Base-by-base conservation (phyloP, 495 filamentous ascomycete genomes). In the Aspergillus egyptiacus region DNA sequence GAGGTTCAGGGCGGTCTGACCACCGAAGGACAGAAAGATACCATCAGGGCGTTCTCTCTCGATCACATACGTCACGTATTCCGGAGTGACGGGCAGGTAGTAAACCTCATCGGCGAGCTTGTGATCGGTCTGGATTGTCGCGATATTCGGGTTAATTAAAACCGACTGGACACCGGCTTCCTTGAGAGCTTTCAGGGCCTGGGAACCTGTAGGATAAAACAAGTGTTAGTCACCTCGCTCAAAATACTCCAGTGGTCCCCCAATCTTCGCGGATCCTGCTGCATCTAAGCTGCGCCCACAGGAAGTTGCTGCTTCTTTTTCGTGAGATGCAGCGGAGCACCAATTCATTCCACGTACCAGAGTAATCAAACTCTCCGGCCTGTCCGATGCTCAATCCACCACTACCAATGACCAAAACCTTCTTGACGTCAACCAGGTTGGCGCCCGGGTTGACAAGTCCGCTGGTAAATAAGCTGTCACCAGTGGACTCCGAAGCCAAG, bases 131-230 rank as follows among this genome's bases (percentile, higher is more conserved):
- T 98, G 91, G 59, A 98, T 98, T 22, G 91, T 98, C 30, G 91
- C 91, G 57, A 98, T 98, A 66, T 98, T 98, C 37, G 91, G 93
- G 69, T 98, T 98, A 73, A 98, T 91, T 46, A 98, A 81, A 50
- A 98, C 83, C 2, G 93, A 95, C 57, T 88, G 83, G 52, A 98
- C 90, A 51, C 87, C 86, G 56, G 94, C 91, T 68, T 96, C 91
- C 69, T 96, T 98, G 48, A 98, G 71, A 14, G 91, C 91, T 74
- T 97, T 97, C 59, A 97, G 87, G 22, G 91, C 91, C 62, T 84
- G 91, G n/a, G 91, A 91, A 40, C 91, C 90, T 96, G 67, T 41
- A 23, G 18, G 38, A 30, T 2, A 14, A 11, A 35, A 30, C n/a
- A 25, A 14, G 34, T 13, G 41, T 59, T 50, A 59, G 56, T 38